A percentile compares a stretch with the other conserved stretches of the same genome.
Conservation (phyloP, 768 basidiomycete genomes). For the Mycena latifolia region DNA sequence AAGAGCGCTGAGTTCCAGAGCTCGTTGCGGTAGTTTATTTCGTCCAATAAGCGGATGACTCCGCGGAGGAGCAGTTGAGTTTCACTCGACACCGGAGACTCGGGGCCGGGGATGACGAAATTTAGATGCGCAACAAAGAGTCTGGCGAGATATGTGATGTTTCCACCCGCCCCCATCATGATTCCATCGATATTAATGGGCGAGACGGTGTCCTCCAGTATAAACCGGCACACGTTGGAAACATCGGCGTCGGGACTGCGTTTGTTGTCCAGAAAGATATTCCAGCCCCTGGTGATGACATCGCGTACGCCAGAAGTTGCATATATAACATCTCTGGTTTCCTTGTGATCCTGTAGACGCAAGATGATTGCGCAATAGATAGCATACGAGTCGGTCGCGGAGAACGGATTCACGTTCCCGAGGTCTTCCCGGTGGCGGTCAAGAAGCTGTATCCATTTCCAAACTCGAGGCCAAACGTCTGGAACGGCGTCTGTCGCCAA, state of each 20-base stretch:
- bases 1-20: not conserved
- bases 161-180: not conserved
- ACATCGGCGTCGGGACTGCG: not conserved
- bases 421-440: not conserved
- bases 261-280: not conserved
- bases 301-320: not conserved
- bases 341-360: not conserved
- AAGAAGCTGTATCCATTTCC: conserved; percentile 5
- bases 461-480: conserved; percentile 6
- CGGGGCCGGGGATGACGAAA: not conserved
- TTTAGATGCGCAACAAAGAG: not conserved
- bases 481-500: not conserved
- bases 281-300: not conserved
- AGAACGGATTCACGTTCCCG: not conserved
- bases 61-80: not conserved
- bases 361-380: not conserved
- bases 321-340: not conserved
- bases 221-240: not conserved
- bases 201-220: not conserved
- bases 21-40: not conserved
- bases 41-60: conserved; percentile 5
- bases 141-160: not conserved
- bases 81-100: not conserved
- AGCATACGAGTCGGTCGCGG: not conserved
- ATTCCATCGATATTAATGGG: not conserved